A percentile compares a stretch with the other conserved stretches of the same genome.
These are phyloP conservation scores for Pichia inconspicua DNA, from an alignment of 1,139 yeast genomes.

Conservation along the genomic window DNA sequence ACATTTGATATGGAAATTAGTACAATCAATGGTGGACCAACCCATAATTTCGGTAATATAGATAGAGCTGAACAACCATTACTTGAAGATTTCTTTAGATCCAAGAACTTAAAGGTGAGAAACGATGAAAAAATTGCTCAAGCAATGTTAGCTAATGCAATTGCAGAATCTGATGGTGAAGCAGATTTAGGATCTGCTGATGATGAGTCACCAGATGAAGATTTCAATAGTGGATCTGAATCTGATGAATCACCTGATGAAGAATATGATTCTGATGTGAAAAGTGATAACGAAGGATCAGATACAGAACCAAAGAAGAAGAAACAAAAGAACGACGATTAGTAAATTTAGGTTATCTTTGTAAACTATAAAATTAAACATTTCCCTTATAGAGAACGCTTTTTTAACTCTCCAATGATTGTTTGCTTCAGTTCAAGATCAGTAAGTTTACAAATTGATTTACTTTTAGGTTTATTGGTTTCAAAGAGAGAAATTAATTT, in stretches of 20 bases:
- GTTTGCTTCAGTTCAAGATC: slow-evolving; percentile 14
- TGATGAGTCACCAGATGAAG: slow-evolving; percentile 51
- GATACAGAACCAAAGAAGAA: slow-evolving; percentile 33
- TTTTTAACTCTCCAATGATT: slow-evolving; percentile 15
- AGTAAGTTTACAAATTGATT: slow-evolving; percentile 13
- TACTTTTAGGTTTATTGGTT: slow-evolving; percentile 2
- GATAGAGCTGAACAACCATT: slow-evolving; percentile 82
- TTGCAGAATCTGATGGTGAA: slow-evolving; percentile 63
- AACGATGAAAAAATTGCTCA: slow-evolving; percentile 88
- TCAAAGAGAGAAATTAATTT: slow-evolving; percentile 20
- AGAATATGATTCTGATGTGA: slow-evolving; percentile 75
- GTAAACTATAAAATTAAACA: background rate
- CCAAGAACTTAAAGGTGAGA: slow-evolving; percentile 72
- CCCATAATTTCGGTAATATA: slow-evolving; percentile 83
- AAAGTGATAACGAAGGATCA: slow-evolving; percentile 30
- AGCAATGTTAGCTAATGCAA: slow-evolving; percentile 67
- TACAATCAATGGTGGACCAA: slow-evolving; percentile 55
- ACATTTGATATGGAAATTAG: slow-evolving; percentile 87
- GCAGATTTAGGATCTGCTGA: slow-evolving; percentile 50
- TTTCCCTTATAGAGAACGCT: slow-evolving; percentile 7
- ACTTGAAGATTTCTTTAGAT: slow-evolving; percentile 67
- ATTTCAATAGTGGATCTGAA: slow-evolving; percentile 54
- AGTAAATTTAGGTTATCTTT: background rate
- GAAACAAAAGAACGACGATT: slow-evolving; percentile 25
- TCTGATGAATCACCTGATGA: slow-evolving; percentile 76